A percentile compares a stretch with the other conserved stretches of the same genome.
phyloP scores from a whole-genome alignment of 352 stramenopile species.

The Globisporangium heterothallicum region DNA sequence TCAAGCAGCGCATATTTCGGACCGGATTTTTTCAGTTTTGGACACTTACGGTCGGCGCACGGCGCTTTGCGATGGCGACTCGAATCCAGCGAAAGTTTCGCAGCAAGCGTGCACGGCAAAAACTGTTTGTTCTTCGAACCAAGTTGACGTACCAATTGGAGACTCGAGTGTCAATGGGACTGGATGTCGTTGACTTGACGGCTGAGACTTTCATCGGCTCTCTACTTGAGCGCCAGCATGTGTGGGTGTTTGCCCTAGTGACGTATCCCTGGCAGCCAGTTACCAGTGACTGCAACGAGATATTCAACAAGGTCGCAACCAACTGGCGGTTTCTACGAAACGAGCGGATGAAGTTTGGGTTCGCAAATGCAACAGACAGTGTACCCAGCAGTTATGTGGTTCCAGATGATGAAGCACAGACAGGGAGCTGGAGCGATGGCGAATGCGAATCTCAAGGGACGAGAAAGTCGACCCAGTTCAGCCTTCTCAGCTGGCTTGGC shows the following conservation, averaged over 20 bases:
- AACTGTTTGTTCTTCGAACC: slow-evolving; percentile 27
- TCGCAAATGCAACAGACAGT: slow-evolving; percentile 17
- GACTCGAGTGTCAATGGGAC: slow-evolving; percentile 8
- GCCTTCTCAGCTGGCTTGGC: slow-evolving; percentile 27
- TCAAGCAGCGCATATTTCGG: slow-evolving; percentile 22
- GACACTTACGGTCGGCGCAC: slow-evolving; percentile 22
- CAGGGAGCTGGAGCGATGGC: too few species aligned
- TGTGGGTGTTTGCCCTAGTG: slow-evolving; percentile 35
- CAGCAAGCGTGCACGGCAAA: slow-evolving; percentile 20
- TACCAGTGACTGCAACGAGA: background rate
- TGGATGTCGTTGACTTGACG: slow-evolving; percentile 17
- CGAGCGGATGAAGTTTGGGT: slow-evolving; percentile 23
- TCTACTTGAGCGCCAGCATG: slow-evolving; percentile 7
- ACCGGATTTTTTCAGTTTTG: slow-evolving; percentile 27
- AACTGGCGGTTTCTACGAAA: slow-evolving; percentile 28
- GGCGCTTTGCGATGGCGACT: slow-evolving; percentile 23
- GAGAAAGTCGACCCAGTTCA: slow-evolving; percentile 11
- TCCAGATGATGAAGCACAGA: background rate
- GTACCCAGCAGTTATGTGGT: background rate
- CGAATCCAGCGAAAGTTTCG: slow-evolving; percentile 28
- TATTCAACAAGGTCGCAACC: slow-evolving; percentile 27
- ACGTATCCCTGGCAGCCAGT: slow-evolving; percentile 27
- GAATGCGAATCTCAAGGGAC: background rate
- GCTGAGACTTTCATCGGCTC: slow-evolving; percentile 11
- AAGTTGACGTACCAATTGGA: slow-evolving; percentile 33